phyloP scores from a whole-genome alignment of 225 moss, liverwort and hornwort genomes.

The Pseudoscleropodium purum region DNA sequence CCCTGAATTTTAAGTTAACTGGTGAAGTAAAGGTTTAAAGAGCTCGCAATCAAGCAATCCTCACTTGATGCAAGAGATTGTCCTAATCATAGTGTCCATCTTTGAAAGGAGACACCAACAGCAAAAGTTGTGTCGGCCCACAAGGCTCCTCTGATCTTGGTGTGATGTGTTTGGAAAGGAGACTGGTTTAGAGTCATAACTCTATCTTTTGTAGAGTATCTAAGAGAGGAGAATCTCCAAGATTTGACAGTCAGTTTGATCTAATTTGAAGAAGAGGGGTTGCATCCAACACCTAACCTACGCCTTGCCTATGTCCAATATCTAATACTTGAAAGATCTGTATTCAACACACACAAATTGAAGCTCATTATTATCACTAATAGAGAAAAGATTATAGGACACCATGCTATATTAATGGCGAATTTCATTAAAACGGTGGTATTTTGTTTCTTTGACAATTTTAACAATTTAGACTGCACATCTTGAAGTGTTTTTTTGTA shows the following conservation, averaged over 20 bases:
- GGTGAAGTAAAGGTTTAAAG: background rate
- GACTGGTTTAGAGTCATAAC: background rate
- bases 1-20: background rate
- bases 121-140: background rate
- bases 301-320: background rate
- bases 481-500: too few relatives aligned
- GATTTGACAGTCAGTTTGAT: background rate
- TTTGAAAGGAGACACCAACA: background rate
- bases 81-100: background rate
- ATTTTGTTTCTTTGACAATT: too few relatives aligned
- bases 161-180: background rate
- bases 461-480: too few relatives aligned
- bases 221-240: background rate
- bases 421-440: too few relatives aligned
- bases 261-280: background rate
- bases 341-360: background rate
- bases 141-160: background rate
- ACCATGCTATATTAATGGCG: rapidly evolving
- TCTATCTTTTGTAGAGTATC: background rate
- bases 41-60: background rate
- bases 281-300: background rate
- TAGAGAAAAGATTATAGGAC: background rate
- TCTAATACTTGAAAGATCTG: background rate
- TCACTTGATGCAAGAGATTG: background rate
- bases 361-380: background rate